Base-by-base conservation (phyloP, 805 yeast genomes). In the Dipodascopsis uninucleata region DNA sequence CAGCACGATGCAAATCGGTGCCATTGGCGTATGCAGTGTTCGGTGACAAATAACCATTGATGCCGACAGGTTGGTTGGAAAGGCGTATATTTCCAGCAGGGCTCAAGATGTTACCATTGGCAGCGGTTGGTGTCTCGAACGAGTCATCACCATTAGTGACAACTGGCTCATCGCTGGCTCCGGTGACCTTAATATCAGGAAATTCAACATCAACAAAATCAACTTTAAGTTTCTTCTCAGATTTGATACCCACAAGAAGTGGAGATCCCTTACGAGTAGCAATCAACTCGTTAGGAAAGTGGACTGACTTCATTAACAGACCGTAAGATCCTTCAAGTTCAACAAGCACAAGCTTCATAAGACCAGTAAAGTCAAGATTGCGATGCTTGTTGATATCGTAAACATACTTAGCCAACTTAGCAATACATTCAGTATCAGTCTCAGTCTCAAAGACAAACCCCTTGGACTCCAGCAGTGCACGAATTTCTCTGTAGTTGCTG, bases 191-290 rank as follows among this genome's bases (percentile, higher is more conserved):
- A 17, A 48, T 59, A 17, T 56, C 95, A 34, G 94, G 93, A 74
- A 90, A 93, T 70, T 93, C 98, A 43, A 93, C 96, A 65, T 93
- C 99, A 45, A 93, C 97, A 62, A 93, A 89, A 67, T 93, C 99
- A 56, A 90, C 97, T 71, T 90, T 93, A 67, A 93, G 79, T 66
- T 88, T 90, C 67, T 80, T 83, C 63, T 89, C 95, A 40, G 97
- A 86, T 73, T 88, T 93, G 57, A 93, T 97, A 71, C 99, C 99
- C 55, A 93, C 86, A 61, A 93, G 77, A 63, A 93, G 74, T 18
- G 99, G 99, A 38, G 97, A 89, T 61, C 99, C 99, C 69, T 89
- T 93, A 74, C 97, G 85, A 34, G 97, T 88, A 57, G 96, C 97
- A 61, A 90, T 83, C 39, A 89, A 81, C 72, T 93, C 98, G 67